These are phyloP conservation scores for Neurospora sp. DNA, from an alignment of 495 filamentous ascomycete genomes.

Conservation along the genomic window DNA sequence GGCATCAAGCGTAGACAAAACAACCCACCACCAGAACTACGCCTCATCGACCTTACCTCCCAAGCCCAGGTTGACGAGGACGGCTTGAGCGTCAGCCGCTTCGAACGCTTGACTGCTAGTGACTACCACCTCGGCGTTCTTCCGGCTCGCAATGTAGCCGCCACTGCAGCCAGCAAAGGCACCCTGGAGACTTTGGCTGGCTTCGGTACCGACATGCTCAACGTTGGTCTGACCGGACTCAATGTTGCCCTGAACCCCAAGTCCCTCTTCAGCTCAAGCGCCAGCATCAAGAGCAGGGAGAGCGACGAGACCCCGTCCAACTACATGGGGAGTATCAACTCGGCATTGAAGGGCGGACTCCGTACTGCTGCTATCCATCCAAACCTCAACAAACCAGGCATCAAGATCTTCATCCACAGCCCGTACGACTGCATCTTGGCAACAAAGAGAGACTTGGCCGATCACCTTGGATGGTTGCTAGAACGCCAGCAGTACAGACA, in stretches of 20 bases:
- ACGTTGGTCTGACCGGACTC: conserved; percentile 46
- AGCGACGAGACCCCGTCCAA: conserved; percentile 37
- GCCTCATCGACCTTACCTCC: conserved; percentile 77
- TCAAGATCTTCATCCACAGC: conserved; percentile 92
- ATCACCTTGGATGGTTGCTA: conserved; percentile 78
- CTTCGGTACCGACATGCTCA: conserved; percentile 55
- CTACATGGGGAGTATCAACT: conserved; percentile 2
- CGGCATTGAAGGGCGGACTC: conserved; percentile 9
- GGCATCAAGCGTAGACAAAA: conserved; percentile 58
- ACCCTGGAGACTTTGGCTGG: conserved; percentile 56
- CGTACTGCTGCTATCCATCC: conserved; percentile 32
- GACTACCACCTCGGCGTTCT: conserved; percentile 88
- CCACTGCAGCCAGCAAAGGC: conserved; percentile 55
- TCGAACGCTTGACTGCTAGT: conserved; percentile 72
- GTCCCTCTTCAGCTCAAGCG: conserved; percentile 74
- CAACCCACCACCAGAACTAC: conserved; percentile 75
- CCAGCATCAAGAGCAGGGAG: conserved; percentile 65
- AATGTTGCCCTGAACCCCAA: conserved; percentile 79
- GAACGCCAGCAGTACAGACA: conserved; percentile 68
- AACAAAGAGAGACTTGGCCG: conserved; percentile 70
- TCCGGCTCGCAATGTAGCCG: conserved; percentile 56
- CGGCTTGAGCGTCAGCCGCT: conserved; percentile 71
- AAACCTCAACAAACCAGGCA: conserved; percentile 49
- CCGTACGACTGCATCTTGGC: conserved; percentile 90
- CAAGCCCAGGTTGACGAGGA: conserved; percentile 71